A percentile compares a stretch with the other conserved stretches of the same genome.
These are phyloP conservation scores for Tephrocybe sp. DNA, from an alignment of 768 basidiomycete species.

Conservation along the genomic window DNA sequence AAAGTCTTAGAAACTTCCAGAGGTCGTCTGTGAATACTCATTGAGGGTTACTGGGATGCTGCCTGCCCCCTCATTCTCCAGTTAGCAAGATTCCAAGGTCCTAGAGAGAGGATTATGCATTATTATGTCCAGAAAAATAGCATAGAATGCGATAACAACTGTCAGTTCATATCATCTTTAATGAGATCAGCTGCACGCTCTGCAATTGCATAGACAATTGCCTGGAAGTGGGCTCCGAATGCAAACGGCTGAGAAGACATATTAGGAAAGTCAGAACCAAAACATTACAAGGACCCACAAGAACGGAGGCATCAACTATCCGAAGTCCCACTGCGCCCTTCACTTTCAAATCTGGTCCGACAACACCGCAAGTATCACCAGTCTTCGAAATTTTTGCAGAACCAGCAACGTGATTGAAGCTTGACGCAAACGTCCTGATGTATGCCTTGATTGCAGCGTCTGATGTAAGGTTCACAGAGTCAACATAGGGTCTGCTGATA, in stretches of 20 bases:
- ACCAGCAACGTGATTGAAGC: constrained; percentile 4
- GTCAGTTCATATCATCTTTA: no score
- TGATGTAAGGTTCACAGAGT: constrained; percentile 5
- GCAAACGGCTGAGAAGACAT: not conserved
- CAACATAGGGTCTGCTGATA: not conserved
- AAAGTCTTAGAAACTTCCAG: no score
- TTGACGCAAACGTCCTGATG: constrained; percentile 1
- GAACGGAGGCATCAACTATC: constrained; percentile 6
- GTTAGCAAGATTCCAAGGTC: no score
- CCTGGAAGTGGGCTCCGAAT: constrained; percentile 9
- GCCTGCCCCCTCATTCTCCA: no score
- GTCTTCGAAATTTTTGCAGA: not conserved
- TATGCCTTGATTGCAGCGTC: constrained; percentile 5
- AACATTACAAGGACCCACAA: not conserved
- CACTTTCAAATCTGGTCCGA: constrained; percentile 8
- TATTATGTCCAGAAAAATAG: no score
- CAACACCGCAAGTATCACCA: not conserved
- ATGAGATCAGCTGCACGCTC: constrained; percentile 10
- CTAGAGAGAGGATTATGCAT: no score
- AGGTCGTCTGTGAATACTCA: no score
- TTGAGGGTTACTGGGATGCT: no score
- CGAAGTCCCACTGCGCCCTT: constrained; percentile 5
- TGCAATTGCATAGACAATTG: constrained; percentile 5
- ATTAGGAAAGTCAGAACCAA: not conserved
- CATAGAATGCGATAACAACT: no score